Evolutionary conservation across 176 grass and related monocot species (phyloP), one percentile per base, ranked within the genome.

Genomic region (Panicum miliaceum): DNA sequence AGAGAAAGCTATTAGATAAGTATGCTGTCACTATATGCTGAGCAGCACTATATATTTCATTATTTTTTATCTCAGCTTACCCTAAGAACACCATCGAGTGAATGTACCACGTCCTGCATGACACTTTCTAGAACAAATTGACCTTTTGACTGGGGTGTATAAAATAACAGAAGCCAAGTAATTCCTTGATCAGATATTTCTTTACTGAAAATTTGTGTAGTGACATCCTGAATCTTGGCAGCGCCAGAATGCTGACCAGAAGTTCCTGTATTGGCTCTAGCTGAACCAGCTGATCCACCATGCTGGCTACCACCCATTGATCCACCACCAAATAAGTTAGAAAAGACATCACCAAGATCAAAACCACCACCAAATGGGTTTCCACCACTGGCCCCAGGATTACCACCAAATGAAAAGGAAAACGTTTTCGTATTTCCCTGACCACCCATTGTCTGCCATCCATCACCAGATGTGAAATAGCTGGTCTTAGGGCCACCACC

Each of bases 151-250:
- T 74, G 84, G 63, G 91, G 73, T 27, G 87, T 94, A 79, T 90
- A 93, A 82, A 98, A 98, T 81, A 98, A 69, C 9, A 98, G 56
- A 87, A 95, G 72, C 96, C 96, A 98, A 81, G 91, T 98, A 77
- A 93, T 87, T 36, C 96, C 96, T 87, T 86, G 89, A 69, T 90
- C 87, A 46, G 72, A 68, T 92, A 94, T 89, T 89, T 95, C 89
- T 71, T 95, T 95, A 67, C 93, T 95, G 85, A 94, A 98, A 85
- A 86, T 57, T 60, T 94, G 91, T 36, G 81, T 83, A 4, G 83
- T 95, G 12, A 95, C 70, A 63, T 98, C 89, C 43, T 90, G 79
- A 85, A 98, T 86, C 61, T 36, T 81, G 23, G 46, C 80, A 73
- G 90, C 29, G 60, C 58, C 89, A 77, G 76, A 74, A 47, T 82